Percentiles rank a stretch among this genome's conserved stretches.
These are phyloP conservation scores for Phytopythium litorale DNA, from an alignment of 352 stramenopile species.

Conservation along the genomic window DNA sequence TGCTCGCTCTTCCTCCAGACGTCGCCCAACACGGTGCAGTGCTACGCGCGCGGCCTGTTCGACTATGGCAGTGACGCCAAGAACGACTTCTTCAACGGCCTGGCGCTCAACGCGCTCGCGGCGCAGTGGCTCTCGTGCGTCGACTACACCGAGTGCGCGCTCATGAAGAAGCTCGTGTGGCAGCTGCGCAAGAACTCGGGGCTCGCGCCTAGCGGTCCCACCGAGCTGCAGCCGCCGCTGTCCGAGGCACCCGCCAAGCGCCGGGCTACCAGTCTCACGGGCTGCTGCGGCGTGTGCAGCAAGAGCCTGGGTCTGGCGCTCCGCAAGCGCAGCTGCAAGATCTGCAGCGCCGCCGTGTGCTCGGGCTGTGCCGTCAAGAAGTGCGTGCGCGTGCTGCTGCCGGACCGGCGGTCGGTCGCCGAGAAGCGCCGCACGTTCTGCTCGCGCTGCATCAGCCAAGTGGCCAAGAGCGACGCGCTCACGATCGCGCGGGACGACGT, in stretches of 20 bases:
- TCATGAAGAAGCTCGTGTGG: constrained; percentile 70
- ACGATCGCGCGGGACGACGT: constrained; percentile 28
- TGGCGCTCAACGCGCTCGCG: constrained; percentile 33
- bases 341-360: constrained; percentile 21
- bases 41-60: constrained; percentile 46
- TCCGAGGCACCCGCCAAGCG: constrained; percentile 5
- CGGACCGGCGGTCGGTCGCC: constrained; percentile 27
- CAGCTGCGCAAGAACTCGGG: constrained; percentile 31
- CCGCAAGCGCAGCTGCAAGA: constrained; percentile 19
- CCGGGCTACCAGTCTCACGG: constrained; percentile 5
- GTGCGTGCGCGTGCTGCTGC: constrained; percentile 32
- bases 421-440: constrained; percentile 39
- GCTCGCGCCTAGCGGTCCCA: constrained; percentile 16
- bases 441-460: constrained; percentile 22
- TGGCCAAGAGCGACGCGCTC: constrained; percentile 19
- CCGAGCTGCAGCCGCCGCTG: constrained; percentile 12
- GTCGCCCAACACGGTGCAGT: constrained; percentile 28
- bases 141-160: constrained; percentile 32
- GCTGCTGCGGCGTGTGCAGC: constrained; percentile 17
- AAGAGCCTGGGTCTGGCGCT: constrained; percentile 20
- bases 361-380: constrained; percentile 34
- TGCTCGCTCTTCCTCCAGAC: constrained; percentile 45
- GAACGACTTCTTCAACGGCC: constrained; percentile 36
- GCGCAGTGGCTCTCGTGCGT: constrained; percentile 38
- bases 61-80: constrained; percentile 31